Evolutionary conservation across 2,329 filamentous ascomycete species (phyloP).

Genomic region (Whalleya microplaca): DNA sequence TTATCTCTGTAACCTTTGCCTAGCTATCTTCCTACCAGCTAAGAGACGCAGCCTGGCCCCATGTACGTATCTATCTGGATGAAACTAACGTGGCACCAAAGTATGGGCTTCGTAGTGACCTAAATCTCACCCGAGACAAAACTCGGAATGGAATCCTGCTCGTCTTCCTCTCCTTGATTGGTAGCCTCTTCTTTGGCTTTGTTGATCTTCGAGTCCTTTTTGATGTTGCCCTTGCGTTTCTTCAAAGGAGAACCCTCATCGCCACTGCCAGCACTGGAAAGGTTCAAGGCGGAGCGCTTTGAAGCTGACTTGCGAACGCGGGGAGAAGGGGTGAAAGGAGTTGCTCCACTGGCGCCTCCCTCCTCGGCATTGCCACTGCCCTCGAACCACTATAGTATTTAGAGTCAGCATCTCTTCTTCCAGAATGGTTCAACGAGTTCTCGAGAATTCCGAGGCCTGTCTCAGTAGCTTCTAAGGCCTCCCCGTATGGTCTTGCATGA

Average conservation of each 20-base stretch:
- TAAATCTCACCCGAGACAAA: neutral
- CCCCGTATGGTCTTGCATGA: no score
- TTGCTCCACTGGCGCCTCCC: neutral
- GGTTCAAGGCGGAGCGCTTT: neutral
- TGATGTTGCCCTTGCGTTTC: neutral
- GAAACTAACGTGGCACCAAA: neutral
- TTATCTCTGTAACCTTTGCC: no score
- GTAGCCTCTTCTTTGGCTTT: neutral
- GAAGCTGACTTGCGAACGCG: neutral
- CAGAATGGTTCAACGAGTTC: neutral
- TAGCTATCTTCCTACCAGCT: neutral
- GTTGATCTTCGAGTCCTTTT: neutral
- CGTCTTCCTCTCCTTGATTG: neutral
- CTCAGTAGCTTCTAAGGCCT: neutral
- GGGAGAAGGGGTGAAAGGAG: neutral
- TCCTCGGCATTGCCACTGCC: neutral
- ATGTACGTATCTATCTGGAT: neutral
- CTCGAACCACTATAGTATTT: neutral
- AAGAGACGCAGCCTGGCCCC: neutral
- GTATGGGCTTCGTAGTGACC: neutral
- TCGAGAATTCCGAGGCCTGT: neutral
- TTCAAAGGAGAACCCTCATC: neutral
- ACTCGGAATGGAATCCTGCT: neutral
- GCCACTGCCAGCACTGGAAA: neutral
- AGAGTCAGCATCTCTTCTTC: neutral